Evolutionary conservation across 495 filamentous ascomycete species (phyloP), one percentile per base, ranked within the genome.

Genomic region (Cairneyella variabilis): DNA sequence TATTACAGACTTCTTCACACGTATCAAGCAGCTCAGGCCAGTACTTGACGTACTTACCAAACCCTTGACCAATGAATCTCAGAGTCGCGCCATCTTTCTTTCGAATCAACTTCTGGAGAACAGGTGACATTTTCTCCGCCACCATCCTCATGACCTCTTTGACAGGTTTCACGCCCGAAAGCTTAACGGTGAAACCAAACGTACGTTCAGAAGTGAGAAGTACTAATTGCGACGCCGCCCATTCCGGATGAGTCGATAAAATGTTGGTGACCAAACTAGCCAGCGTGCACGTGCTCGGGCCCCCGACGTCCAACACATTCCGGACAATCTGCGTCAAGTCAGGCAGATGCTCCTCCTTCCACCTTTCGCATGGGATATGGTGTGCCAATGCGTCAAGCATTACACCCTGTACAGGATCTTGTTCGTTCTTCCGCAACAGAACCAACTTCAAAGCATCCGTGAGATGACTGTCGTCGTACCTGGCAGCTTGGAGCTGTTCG

Each of bases 371-470:
- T 1, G 30, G n/a, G 1, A 42, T 28, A 3, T 46, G 46, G 6
- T 28, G 20, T 23, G 17, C n/a, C 16, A 54, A 32, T 17, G 40
- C 41, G 0, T 12, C 0, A 23, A 47, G 10, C 41, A 47, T 45
- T 8, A 38, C 20, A 14, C n/a, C 17, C 12, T 40, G 40, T 2
- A 54, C 26, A 7, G 51, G 42, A 30, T 37, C 51, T 37, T 38
- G 41, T 16, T 54, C 51, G 21, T 54, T 54, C 27, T 54, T 47
- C 10, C 42, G 41, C 0, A 22, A 12, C n/a, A 54, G 16, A 11
- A 54, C 14, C 30, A 54, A 21, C 3, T 54, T 3, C 7, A 54
- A 16, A 0, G 51, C 51, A 26, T 46, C 42, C 3, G 10, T 9
- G 7, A 54, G 18, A 1, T 28, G 41, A 8, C 17, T 14, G 3